These are phyloP conservation scores for Wickerhamiella allomyrinae DNA, from an alignment of 805 yeast genomes.

Conservation along the genomic window DNA sequence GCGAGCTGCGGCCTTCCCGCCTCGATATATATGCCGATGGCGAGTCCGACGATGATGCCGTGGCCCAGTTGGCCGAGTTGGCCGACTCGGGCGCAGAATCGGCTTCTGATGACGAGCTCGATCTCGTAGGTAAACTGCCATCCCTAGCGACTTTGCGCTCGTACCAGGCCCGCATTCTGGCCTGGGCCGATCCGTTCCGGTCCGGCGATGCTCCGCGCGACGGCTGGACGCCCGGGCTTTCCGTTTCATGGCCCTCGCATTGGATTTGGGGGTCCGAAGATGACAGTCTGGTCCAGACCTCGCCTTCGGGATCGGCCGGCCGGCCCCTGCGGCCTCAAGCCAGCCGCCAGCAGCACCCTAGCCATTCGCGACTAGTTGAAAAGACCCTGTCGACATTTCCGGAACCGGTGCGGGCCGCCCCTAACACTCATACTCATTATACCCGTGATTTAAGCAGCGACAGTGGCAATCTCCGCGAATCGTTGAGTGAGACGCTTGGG, in stretches of 20 bases:
- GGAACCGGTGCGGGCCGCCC: not conserved
- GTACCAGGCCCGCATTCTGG: not conserved
- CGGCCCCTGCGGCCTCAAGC: not conserved
- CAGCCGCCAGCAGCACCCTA: not conserved
- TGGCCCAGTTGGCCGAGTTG: not conserved
- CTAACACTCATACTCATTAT: too few species aligned
- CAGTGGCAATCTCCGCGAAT: too few species aligned
- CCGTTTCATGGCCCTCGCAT: not conserved
- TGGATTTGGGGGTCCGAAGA: constrained; percentile 5
- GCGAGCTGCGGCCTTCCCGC: too few species aligned
- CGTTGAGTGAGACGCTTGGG: not conserved
- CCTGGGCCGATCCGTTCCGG: constrained; percentile 2
- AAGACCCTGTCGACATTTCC: not conserved
- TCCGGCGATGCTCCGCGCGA: not conserved
- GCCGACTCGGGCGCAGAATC: too few species aligned
- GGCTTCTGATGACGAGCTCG: not conserved
- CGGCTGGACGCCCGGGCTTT: constrained; percentile 4
- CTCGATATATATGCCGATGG: not conserved
- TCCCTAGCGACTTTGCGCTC: not conserved
- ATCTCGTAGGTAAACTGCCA: not conserved
- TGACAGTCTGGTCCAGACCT: not conserved
- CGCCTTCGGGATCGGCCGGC: not conserved
- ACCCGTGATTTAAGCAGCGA: too few species aligned
- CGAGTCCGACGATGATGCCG: not conserved
- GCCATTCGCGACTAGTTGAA: not conserved